Percentiles rank a stretch among this genome's conserved stretches.
Conservation (phyloP, 768 basidiomycete genomes). For the Collybia sordida region DNA sequence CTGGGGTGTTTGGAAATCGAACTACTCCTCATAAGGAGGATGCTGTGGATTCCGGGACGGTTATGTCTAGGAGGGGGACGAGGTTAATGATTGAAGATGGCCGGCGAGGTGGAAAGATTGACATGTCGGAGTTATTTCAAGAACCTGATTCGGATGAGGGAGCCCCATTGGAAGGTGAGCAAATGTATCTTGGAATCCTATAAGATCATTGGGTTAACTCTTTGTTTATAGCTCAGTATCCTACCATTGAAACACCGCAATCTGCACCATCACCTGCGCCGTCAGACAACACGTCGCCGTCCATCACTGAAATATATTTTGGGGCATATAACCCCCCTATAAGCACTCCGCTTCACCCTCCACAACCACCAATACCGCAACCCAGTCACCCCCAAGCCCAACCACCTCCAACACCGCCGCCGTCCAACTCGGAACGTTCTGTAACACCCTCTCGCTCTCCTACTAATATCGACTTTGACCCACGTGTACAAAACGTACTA, state of each 20-base stretch:
- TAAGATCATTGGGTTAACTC: constrained; percentile 1
- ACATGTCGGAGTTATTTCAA: constrained; percentile 7
- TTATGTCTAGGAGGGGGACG: constrained; percentile 48
- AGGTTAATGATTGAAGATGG: constrained; percentile 70
- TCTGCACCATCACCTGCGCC: constrained; percentile 35
- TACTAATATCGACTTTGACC: constrained; percentile 34
- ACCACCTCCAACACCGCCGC: constrained; percentile 2
- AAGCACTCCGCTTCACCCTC: constrained; percentile 1
- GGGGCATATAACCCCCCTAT: background rate
- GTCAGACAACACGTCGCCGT: constrained; percentile 30
- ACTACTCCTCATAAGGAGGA: constrained; percentile 36
- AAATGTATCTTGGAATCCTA: constrained; percentile 13
- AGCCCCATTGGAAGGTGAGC: constrained; percentile 10
- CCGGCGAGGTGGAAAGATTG: constrained; percentile 34
- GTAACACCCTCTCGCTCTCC: constrained; percentile 22
- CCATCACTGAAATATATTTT: constrained; percentile 15
- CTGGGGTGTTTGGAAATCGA: constrained; percentile 79
- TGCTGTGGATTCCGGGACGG: constrained; percentile 32
- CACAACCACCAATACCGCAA: background rate
- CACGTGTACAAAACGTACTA: constrained; percentile 48
- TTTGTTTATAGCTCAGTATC: constrained; percentile 35
- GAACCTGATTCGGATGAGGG: constrained; percentile 40
- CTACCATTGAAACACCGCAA: constrained; percentile 47
- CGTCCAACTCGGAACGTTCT: constrained; percentile 18
- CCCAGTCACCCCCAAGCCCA: background rate